Base-by-base conservation (phyloP, 139 green algal genomes). In the Astrephomene gubernaculifera region DNA sequence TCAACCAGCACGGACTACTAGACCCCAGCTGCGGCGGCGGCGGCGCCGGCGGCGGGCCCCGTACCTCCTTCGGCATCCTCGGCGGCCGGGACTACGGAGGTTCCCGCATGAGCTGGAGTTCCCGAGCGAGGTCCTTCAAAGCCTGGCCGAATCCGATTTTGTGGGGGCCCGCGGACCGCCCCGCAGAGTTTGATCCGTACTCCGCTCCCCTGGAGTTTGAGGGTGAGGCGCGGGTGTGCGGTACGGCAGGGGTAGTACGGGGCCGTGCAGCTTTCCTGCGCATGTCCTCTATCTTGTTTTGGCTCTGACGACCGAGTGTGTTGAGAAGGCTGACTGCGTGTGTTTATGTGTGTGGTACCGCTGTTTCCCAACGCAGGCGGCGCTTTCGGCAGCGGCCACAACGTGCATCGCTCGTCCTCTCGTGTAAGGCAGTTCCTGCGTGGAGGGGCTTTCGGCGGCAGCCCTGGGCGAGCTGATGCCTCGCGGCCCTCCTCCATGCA, bases 61-160 rank as follows among this genome's bases (percentile, higher is more conserved):
- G n/a, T n/a, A n/a, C n/a, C n/a, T n/a, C n/a, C n/a, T n/a, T n/a
- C n/a, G n/a, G n/a, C n/a, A n/a, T n/a, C n/a, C n/a, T n/a, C n/a
- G n/a, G n/a, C n/a, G n/a, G n/a, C n/a, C n/a, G n/a, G n/a, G n/a
- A n/a, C n/a, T n/a, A n/a, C n/a, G n/a, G n/a, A n/a, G n/a, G n/a
- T n/a, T n/a, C n/a, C n/a, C n/a, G n/a, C n/a, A n/a, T n/a, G n/a
- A 81, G 52, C 53, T 81, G 73, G 73, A 44, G 24, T 1, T 4
- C 33, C 2, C 73, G 54, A 7, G 35, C 38, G 22, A 69, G 54
- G 53, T 81, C 73, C 35, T 68, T 68, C 12, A 75, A 75, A 33
- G 12, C 49, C 17, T 12, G 49, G 49, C 12, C 49, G 49, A 17
- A 17, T n/a, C n/a, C n/a, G 12, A 57, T 57, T 57, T 12, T 57